Conservation (phyloP, 768 basidiomycete genomes). For the Tremella fuciformis region DNA sequence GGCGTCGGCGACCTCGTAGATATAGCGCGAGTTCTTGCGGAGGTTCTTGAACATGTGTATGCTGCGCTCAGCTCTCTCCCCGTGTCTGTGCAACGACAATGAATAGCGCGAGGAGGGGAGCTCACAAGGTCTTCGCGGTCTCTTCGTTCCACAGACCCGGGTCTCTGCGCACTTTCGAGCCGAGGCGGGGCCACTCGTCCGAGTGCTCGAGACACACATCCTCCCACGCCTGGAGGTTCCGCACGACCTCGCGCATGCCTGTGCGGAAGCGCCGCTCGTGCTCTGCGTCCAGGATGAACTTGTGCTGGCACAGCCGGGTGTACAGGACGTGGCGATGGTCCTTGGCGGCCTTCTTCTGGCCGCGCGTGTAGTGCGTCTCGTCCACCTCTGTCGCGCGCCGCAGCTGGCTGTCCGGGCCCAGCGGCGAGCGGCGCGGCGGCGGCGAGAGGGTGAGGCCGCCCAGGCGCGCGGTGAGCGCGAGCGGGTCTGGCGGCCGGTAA, state of each 20-base stretch:
- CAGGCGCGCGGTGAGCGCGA: no score
- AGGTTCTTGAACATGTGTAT: conserved; percentile 17
- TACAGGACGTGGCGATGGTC: background rate
- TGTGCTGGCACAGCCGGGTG: conserved; percentile 16
- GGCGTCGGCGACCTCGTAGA: conserved; percentile 1
- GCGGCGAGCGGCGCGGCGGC: background rate
- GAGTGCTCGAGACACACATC: no score
- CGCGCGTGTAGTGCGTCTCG: background rate
- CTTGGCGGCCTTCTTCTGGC: background rate
- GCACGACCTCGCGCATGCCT: conserved; percentile 18
- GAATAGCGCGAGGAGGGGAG: background rate
- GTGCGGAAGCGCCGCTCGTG: conserved; percentile 28
- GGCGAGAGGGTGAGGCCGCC: background rate
- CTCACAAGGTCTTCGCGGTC: conserved; percentile 9
- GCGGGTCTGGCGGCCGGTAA: no score
- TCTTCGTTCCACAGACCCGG: background rate
- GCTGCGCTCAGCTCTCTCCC: conserved; percentile 5
- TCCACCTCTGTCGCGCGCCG: no score
- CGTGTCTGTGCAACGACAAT: no score
- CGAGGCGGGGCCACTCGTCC: background rate
- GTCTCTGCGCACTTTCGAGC: background rate
- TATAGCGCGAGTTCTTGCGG: conserved; percentile 13
- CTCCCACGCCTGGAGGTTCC: conserved; percentile 1
- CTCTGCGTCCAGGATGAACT: conserved; percentile 24
- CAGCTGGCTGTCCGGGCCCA: no score